Base-by-base conservation (phyloP, 2,329 filamentous ascomycete genomes). In the Tolypocladium ophioglossoides region DNA sequence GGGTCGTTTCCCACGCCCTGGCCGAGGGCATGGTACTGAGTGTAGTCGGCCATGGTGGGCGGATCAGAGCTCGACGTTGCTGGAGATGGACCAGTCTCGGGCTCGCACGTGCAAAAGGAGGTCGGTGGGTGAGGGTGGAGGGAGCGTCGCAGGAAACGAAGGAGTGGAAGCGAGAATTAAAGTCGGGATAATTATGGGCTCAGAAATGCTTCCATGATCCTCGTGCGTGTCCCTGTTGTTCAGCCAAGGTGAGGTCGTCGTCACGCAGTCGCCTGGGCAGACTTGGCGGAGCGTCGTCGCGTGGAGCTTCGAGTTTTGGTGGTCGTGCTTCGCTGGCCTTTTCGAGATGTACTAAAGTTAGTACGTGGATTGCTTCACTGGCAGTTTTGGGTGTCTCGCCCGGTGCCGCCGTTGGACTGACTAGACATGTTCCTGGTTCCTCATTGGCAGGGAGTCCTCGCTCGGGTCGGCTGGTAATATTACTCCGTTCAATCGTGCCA, bases 21-120 rank as follows among this genome's bases (percentile, higher is more conserved):
- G 50, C 79, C 80, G 52, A 82, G 72, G 63, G 76, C 70, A 62
- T 82, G 78, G 62, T 78, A 83, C 67, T 76, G 76, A 56, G 74
- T 68, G 64, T 79, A 77, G 60, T 82, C 78, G 63, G 77, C 75
- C 79, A 82, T 83, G 60, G 59, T 67, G 59, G 54, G 35, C 27
- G 34, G 16, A 44, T 52, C 16, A 20, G 27, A 27, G 44, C 18
- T 34, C 44, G 44, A 18, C 27, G 27, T 48, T 34, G 27, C 44
- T 48, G 41, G 6, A n/a, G 41, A 46, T 27, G 41, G 22, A 27
- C 22, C 44, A 27, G 27, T 48, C 22, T 48, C 44, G 44, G 44
- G 18, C 44, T 48, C 27, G 44, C 44, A 32, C 12, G 18, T 27
- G 27, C 18, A 14, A 34, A 32, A 48, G 18, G 44, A 48, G 44